phyloP scores from a whole-genome alignment of 106 monocot genomes.

The Apostasia ramifera region DNA sequence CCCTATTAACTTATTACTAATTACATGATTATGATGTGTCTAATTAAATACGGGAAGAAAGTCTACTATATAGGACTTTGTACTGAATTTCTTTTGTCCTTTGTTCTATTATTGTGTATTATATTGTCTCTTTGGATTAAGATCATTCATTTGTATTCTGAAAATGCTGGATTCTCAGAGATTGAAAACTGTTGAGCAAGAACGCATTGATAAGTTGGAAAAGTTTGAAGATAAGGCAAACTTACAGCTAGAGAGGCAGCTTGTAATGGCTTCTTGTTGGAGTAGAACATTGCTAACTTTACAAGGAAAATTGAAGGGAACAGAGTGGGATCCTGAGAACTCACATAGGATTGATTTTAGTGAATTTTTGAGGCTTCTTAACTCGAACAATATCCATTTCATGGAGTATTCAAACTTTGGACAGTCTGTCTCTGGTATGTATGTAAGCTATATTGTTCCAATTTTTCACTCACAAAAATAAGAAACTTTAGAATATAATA shows the following conservation, averaged over 20 bases:
- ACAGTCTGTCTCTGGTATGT: constrained; percentile 57
- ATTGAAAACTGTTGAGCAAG: constrained; percentile 53
- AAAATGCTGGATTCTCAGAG: constrained; percentile 31
- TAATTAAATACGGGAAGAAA: no score
- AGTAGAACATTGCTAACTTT: constrained; percentile 54
- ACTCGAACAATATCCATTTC: constrained; percentile 73
- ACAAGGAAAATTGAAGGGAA: constrained; percentile 87
- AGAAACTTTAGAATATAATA: not conserved
- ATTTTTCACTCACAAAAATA: not conserved
- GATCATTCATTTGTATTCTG: not conserved
- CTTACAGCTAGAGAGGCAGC: constrained; percentile 71
- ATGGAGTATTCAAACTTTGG: constrained; percentile 90
- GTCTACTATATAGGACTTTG: no score
- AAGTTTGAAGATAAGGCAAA: constrained; percentile 64
- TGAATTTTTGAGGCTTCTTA: constrained; percentile 66
- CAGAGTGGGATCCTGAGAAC: constrained; percentile 79
- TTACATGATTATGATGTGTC: no score
- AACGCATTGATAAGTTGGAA: constrained; percentile 57
- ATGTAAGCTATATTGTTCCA: no score
- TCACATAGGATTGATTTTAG: constrained; percentile 72
- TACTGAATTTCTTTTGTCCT: not conserved
- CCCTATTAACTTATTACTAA: no score
- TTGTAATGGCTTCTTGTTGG: constrained; percentile 75
- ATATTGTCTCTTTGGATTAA: not conserved
- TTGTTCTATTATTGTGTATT: not conserved